Base-by-base conservation (phyloP, 2,329 filamentous ascomycete genomes). In the Diaporthe helianthi region DNA sequence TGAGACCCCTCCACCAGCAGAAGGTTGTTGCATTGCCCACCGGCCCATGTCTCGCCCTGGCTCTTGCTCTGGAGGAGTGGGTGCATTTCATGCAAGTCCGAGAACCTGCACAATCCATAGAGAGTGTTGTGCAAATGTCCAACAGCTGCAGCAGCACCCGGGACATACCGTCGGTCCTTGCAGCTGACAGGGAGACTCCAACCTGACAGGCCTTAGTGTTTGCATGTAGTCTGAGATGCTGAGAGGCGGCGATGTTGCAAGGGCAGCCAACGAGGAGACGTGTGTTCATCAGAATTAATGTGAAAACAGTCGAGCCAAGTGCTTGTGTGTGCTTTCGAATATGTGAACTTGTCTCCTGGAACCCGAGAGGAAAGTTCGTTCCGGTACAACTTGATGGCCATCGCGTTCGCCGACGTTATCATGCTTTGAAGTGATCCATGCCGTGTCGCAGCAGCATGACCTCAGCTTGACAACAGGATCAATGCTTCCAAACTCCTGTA, bases 121-220 rank as follows among this genome's bases (percentile, higher is more conserved):
- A 13, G 41, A 36, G 3, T 36, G 12, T 49, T 61, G 58, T 49
- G 29, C 29, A 36, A 47, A 29, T 22, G 44, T 29, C 44, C 58
- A 63, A 63, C 41, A 47, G 58, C 44, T 63, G 58, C 44, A 49
- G 58, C 22, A 19, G 38, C 26, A 8, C 41, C n/a, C 26, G 44
- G 64, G 41, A 54, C 17, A 58, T 38, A 41, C 52, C 65, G 41
- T n/a, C 65, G 26, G 22, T 36, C 26, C n/a, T 63, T 49, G 58
- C 41, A 41, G 36, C 41, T 31, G 52, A 58, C 15, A 22, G 46
- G 41, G 19, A 38, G 29, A 15, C 15, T 29, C 24, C 65, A 15
- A 24, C 10, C 26, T 36, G 46, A n/a, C n/a, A n/a, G n/a, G n/a
- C n/a, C n/a, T n/a, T n/a, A 22, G 26, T 13, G 44, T 17, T 19